Evolutionary conservation across 768 basidiomycete species (phyloP).

Genomic region (Lactarius quietus): DNA sequence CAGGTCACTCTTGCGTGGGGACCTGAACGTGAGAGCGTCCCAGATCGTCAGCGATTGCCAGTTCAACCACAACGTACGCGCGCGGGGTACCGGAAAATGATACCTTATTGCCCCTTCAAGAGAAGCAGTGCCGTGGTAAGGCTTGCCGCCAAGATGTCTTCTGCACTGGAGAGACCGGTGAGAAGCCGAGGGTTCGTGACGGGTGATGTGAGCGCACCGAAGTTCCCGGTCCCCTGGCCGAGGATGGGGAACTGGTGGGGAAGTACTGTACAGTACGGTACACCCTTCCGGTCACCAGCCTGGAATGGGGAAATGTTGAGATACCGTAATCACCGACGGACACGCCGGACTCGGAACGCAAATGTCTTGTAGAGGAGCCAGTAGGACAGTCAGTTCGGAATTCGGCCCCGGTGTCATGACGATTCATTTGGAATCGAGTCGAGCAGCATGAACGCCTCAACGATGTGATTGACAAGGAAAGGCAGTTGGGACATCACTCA

Average conservation of each 20-base stretch:
- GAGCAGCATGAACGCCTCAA: slow-evolving; percentile 9
- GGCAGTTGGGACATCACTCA: slow-evolving; percentile 5
- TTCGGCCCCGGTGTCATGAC: slow-evolving; percentile 9
- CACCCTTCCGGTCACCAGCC: background rate
- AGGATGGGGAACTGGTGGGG: slow-evolving; percentile 6
- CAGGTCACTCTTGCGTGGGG: background rate
- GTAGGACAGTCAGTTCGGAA: slow-evolving; percentile 5
- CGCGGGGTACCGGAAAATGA: background rate
- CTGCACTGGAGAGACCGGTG: background rate
- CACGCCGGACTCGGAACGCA: slow-evolving; percentile 3
- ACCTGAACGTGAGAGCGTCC: background rate
- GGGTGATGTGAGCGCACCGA: background rate
- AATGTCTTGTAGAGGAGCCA: background rate
- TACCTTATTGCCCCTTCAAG: background rate
- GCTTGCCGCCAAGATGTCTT: background rate
- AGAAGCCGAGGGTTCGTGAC: background rate
- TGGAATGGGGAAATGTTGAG: background rate
- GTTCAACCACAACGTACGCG: background rate
- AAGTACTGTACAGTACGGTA: too few species aligned
- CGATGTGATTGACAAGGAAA: background rate
- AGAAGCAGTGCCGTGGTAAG: background rate
- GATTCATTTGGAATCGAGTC: background rate
- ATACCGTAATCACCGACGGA: slow-evolving; percentile 5
- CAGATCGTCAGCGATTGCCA: background rate
- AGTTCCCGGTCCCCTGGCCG: background rate